Evolutionary conservation across 441 rosid genomes (phyloP).

Genomic region (Croton setiger): DNA sequence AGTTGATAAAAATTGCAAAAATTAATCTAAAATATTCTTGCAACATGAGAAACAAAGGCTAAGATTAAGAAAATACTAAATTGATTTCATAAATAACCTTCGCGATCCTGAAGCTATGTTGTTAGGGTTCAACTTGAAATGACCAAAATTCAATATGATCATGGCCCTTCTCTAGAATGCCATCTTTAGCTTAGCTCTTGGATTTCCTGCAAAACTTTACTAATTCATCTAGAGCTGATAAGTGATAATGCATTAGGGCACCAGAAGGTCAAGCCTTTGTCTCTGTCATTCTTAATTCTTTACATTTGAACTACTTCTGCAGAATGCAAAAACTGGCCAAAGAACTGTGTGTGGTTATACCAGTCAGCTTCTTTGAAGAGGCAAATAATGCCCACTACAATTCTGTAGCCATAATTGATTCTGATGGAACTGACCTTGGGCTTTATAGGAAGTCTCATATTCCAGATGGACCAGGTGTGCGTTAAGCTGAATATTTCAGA

Average conservation of each 20-base stretch:
- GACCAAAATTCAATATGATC: not conserved
- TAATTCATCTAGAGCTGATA: not conserved
- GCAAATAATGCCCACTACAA: constrained; percentile 92
- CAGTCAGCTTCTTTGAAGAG: constrained; percentile 94
- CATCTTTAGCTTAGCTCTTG: not conserved
- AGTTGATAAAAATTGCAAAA: not conserved
- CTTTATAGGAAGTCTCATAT: constrained; percentile 93
- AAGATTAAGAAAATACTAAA: not conserved
- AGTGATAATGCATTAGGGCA: not conserved
- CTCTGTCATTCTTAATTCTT: not conserved
- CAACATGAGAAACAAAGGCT: not conserved
- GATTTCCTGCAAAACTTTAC: constrained; percentile 1
- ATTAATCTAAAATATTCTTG: not conserved
- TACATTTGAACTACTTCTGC: constrained; percentile 17
- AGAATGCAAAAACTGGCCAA: constrained; percentile 89
- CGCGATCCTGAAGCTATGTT: not conserved
- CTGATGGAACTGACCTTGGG: constrained; percentile 92
- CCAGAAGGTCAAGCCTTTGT: constrained; percentile 1
- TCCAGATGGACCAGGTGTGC: constrained; percentile 93
- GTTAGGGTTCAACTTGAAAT: not conserved
- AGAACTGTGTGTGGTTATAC: constrained; percentile 82
- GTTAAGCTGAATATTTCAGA: constrained; percentile 10
- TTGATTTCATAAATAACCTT: not conserved
- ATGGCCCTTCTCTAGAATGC: not conserved
- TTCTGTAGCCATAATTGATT: constrained; percentile 81